These are phyloP conservation scores for Penicillium ucsense DNA, from an alignment of 495 filamentous ascomycete genomes.

Conservation along the genomic window DNA sequence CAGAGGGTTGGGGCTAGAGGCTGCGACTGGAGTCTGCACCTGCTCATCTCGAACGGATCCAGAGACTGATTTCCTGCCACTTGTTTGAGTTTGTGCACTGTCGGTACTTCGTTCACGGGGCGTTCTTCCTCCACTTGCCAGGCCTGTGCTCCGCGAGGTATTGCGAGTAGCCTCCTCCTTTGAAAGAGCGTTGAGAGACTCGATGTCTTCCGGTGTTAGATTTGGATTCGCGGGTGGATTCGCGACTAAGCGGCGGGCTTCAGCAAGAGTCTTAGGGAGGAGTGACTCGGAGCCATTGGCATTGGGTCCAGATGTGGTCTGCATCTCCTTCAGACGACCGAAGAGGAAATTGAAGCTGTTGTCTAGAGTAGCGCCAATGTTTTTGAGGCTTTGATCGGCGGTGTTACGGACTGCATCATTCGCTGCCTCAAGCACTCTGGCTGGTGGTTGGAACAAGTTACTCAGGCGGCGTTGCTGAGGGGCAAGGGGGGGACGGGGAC, in stretches of 20 bases:
- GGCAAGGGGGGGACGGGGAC: slow-evolving; percentile 29
- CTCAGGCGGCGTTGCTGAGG: slow-evolving; percentile 60
- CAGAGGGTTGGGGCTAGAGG: slow-evolving; percentile 43
- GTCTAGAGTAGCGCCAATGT: slow-evolving; percentile 76
- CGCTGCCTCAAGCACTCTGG: slow-evolving; percentile 68
- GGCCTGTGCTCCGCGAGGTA: slow-evolving; percentile 34
- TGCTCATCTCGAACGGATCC: slow-evolving; percentile 19
- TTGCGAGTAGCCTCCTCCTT: slow-evolving; percentile 24
- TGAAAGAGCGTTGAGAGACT: slow-evolving; percentile 32
- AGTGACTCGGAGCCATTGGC: slow-evolving; percentile 31
- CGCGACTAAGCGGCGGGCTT: slow-evolving; percentile 77
- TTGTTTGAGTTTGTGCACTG: slow-evolving; percentile 52
- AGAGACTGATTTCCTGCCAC: slow-evolving; percentile 21
- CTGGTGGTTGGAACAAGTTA: slow-evolving; percentile 73
- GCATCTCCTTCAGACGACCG: slow-evolving; percentile 69
- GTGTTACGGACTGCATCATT: slow-evolving; percentile 75
- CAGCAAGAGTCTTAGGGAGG: slow-evolving; percentile 82
- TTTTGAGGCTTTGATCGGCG: slow-evolving; percentile 84
- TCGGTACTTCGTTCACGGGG: slow-evolving; percentile 68
- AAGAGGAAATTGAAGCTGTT: slow-evolving; percentile 91
- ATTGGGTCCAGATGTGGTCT: slow-evolving; percentile 33
- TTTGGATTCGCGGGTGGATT: slow-evolving; percentile 47
- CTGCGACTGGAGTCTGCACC: slow-evolving; percentile 12
- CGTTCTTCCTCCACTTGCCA: slow-evolving; percentile 52
- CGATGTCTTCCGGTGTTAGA: slow-evolving; percentile 36